These are phyloP conservation scores for Sporothrix dimorphospora DNA, from an alignment of 2,329 filamentous ascomycete species.

Conservation along the genomic window DNA sequence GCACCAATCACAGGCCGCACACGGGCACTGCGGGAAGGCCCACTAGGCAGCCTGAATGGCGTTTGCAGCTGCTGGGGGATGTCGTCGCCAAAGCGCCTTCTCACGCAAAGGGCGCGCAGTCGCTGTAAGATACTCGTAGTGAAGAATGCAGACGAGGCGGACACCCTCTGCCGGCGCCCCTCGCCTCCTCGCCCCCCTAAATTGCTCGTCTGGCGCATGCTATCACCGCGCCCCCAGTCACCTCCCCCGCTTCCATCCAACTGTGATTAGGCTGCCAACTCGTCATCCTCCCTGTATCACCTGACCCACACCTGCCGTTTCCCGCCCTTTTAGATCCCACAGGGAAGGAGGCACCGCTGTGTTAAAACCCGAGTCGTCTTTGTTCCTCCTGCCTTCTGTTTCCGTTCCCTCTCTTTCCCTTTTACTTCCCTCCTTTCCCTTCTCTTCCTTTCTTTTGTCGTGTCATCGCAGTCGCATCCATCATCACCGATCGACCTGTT, in stretches of 20 bases:
- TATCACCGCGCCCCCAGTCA: conserved; percentile 8
- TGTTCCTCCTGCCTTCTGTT: neutral
- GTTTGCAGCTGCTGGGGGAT: conserved; percentile 2
- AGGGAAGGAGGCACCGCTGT: neutral
- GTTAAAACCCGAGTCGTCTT: conserved; percentile 18
- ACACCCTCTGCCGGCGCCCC: neutral
- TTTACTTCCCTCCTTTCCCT: neutral
- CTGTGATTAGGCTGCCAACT: conserved; percentile 32
- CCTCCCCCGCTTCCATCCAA: conserved; percentile 13
- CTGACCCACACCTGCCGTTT: conserved; percentile 27
- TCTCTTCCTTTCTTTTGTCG: neutral
- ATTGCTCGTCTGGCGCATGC: neutral
- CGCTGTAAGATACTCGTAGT: neutral
- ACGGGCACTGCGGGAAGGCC: neutral
- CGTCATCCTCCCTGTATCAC: conserved; percentile 34
- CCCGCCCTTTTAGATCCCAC: conserved; percentile 16
- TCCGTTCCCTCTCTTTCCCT: neutral
- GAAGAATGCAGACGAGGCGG: conserved; percentile 2
- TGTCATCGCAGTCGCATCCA: neutral
- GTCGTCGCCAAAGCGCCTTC: conserved; percentile 13
- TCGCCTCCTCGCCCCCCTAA: conserved; percentile 9
- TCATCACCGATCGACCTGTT: neutral
- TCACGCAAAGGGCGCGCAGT: neutral
- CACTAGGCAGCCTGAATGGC: conserved; percentile 8
- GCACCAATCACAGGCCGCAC: neutral